Evolutionary conservation across 2,329 filamentous ascomycete species (phyloP).

Genomic region (Colletotrichum sp.): DNA sequence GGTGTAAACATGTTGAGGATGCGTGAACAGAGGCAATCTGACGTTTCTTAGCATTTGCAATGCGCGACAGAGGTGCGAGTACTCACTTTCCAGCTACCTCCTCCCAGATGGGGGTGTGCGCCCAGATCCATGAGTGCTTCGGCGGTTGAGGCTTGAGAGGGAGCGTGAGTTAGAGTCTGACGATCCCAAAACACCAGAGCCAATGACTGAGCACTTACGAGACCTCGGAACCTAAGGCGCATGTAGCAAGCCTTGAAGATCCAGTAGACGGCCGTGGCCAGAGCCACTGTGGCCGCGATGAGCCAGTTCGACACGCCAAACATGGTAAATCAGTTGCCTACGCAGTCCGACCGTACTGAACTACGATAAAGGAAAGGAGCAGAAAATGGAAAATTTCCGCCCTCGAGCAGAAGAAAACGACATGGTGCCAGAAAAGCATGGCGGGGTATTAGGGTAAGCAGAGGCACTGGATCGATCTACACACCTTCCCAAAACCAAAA

Average conservation of each 20-base stretch:
- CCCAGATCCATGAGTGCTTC: slow-evolving; percentile 25
- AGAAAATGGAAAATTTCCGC: background rate
- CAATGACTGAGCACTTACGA: background rate
- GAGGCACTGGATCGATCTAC: background rate
- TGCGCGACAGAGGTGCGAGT: too few species aligned
- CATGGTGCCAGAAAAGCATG: background rate
- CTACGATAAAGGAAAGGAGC: background rate
- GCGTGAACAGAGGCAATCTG: slow-evolving; percentile 25
- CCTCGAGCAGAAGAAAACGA: background rate
- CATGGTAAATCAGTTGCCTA: background rate
- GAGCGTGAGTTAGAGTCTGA: background rate
- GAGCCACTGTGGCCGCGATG: slow-evolving; percentile 1
- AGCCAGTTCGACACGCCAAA: slow-evolving; percentile 16
- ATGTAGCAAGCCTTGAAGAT: slow-evolving; percentile 8
- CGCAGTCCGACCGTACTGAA: background rate
- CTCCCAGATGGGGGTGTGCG: slow-evolving; percentile 24
- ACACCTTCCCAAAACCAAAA: background rate
- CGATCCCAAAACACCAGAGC: fast-evolving
- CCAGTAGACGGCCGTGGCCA: slow-evolving; percentile 17
- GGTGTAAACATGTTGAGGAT: slow-evolving; percentile 27
- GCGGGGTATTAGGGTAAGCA: slow-evolving; percentile 1
- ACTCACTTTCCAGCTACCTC: slow-evolving; percentile 3
- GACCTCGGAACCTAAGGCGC: slow-evolving; percentile 6
- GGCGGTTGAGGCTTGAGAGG: background rate
- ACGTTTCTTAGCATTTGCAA: background rate